Conservation (phyloP, 1,284 basidiomycete genomes). For the Sanghuangporus sanghuang region DNA sequence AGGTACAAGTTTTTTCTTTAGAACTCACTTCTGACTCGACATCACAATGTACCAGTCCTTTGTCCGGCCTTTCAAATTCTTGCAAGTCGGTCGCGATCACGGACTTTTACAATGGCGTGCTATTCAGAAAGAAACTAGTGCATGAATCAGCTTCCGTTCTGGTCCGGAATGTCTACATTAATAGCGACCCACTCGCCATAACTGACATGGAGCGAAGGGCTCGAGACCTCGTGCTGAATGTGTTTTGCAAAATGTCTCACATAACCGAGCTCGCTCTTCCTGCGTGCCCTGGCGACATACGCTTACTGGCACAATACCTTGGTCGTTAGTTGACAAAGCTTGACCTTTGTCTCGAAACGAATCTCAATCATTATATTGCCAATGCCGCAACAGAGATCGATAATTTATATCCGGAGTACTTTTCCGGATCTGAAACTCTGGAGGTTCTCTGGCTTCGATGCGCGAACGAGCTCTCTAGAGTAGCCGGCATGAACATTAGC, state of each 20-base stretch:
- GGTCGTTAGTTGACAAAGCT: not conserved
- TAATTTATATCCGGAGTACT: not conserved
- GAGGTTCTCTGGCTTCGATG: slow-evolving; percentile 3
- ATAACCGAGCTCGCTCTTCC: not conserved
- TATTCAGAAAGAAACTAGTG: not conserved
- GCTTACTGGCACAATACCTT: not conserved
- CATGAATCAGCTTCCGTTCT: not conserved
- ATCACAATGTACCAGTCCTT: not conserved
- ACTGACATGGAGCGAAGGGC: not conserved
- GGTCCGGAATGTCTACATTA: not conserved
- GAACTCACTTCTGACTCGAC: not conserved
- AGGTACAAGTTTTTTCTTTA: not conserved
- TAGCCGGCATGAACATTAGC: not conserved
- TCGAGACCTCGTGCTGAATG: not conserved
- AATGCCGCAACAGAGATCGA: not conserved
- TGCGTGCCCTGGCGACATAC: not conserved
- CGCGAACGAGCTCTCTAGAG: not conserved
- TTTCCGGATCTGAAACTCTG: not conserved
- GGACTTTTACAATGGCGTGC: not conserved
- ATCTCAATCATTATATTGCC: not conserved
- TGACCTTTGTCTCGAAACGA: not conserved
- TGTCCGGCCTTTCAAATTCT: not conserved
- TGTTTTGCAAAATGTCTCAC: not conserved
- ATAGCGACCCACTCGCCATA: not conserved
- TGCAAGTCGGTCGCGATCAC: not conserved